Conservation (phyloP, 176 grass and related monocot species). For the Triticum aestivum region IWGSC_CS_RefSeq_v2.1 NC_057800.1:617853285-617853784, state of each 20-base stretch:
- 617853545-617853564: not conserved
- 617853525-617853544: slow-evolving; percentile 4
- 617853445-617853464: not conserved
- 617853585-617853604: slow-evolving; percentile 10
- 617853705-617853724: not conserved
- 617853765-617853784: slow-evolving; percentile 31
- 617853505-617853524: slow-evolving; percentile 10
- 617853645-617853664: not conserved
- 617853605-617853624: not conserved
- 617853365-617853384: slow-evolving; percentile 82
- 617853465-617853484: not conserved
- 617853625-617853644: slow-evolving; percentile 26
- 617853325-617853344: slow-evolving; percentile 67
- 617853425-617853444: slow-evolving; percentile 33
- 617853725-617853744: not conserved
- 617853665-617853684: not conserved
- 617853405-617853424: slow-evolving; percentile 89
- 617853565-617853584: slow-evolving; percentile 11
- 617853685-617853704: slow-evolving; percentile 14
- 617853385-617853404: slow-evolving; percentile 98
- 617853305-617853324: slow-evolving; percentile 69
- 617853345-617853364: slow-evolving; percentile 61
- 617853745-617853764: slow-evolving; percentile 7
- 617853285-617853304: slow-evolving; percentile 83
- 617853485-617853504: slow-evolving; percentile 22